Base-by-base conservation (phyloP, 108 stramenopile genomes). In the Schizochytrium sp. region DNA sequence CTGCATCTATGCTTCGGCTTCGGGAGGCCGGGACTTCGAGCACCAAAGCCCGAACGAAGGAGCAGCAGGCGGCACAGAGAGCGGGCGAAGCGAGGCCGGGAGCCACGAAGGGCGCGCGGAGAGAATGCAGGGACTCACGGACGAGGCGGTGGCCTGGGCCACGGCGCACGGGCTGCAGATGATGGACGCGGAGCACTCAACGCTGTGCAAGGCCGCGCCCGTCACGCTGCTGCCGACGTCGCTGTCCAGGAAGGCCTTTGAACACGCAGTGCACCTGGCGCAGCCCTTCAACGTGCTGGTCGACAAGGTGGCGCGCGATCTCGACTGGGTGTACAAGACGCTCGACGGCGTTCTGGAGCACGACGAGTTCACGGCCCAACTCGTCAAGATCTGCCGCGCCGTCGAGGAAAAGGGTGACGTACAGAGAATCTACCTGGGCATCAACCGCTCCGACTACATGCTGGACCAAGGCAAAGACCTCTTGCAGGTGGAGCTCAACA, bases 381-480 rank as follows among this genome's bases (percentile, higher is more conserved):
- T 99, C 55, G 83, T 97, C 47, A 88, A 93, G 57, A 89, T 99
- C 44, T 96, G 95, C 90, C 88, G 95, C 18, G 87, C 93, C 72
- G 93, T 97, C 69, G 63, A 89, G 48, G 87, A 92, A 60, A 90
- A 88, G 53, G 72, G 87, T 5, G 47, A 4, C 51, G 63, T 23
- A 91, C 92, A 87, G 95, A 94, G n/a, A 58, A 94, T 95, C 72
- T 89, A 93, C 28, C 92, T 98, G 34, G 99, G 97, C 6, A 95
- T 99, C 55, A 94, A 93, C 83, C 93, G 99, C 5, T 95, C 95
- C 87, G 99, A 99, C 93, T 99, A 99, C 95, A 99, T 99, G 99
- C 91, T 99, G 14, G 93, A 97, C 92, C 12, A n/a, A 90, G 87
- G 45, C 88, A 91, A 4, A 21, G 14, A 23, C 19, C 60, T 60